Conservation (phyloP, 2,329 filamentous ascomycete species). For the Ophiosphaerella herpotricha region DNA sequence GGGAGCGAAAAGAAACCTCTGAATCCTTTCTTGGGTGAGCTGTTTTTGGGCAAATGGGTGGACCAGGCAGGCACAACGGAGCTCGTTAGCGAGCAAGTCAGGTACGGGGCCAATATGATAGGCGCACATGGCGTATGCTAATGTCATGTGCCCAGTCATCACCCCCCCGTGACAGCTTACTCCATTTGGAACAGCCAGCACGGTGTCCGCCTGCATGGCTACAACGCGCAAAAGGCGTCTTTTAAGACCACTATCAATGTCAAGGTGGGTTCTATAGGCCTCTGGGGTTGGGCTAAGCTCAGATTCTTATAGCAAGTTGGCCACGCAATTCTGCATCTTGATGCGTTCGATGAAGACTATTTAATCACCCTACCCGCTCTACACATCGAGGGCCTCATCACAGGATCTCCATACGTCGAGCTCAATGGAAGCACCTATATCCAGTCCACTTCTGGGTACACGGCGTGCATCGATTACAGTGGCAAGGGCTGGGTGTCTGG, state of each 20-base stretch:
- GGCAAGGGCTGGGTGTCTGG: constrained; percentile 94
- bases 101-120: constrained; percentile 49
- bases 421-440: constrained; percentile 86
- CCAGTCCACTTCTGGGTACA: constrained; percentile 81
- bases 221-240: constrained; percentile 95
- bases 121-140: constrained; percentile 8
- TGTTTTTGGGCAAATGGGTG: constrained; percentile 90
- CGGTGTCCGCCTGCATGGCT: constrained; percentile 76
- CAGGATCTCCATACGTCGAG: constrained; percentile 86
- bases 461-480: constrained; percentile 87
- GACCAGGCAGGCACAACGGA: constrained; percentile 80
- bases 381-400: constrained; percentile 92
- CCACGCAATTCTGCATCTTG: constrained; percentile 80
- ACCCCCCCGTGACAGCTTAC: constrained; percentile 94
- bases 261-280: constrained; percentile 55
- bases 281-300: not conserved
- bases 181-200: constrained; percentile 85
- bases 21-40: constrained; percentile 93
- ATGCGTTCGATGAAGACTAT: constrained; percentile 71
- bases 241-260: constrained; percentile 94
- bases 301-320: constrained; percentile 68
- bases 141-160: constrained; percentile 61
- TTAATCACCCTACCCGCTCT: constrained; percentile 89
- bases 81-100: constrained; percentile 92
- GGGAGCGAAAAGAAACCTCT: constrained; percentile 97